Evolutionary conservation across 1,284 basidiomycete species (phyloP).

Genomic region (Phaffia rhodozyma): DNA sequence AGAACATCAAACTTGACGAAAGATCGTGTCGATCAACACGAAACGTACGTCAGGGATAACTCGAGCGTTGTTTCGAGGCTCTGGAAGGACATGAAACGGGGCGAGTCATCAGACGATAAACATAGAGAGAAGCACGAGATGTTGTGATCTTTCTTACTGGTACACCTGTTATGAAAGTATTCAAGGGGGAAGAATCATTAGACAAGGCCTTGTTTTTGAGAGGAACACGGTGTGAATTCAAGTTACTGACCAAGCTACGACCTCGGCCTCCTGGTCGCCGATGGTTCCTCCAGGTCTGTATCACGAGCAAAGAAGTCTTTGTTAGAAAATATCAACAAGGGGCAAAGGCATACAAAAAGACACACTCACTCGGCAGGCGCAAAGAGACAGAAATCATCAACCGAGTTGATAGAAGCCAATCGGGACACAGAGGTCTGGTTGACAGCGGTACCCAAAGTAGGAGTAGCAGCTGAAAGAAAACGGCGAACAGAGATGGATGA

Average conservation of each 20-base stretch:
- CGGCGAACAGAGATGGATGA: not conserved
- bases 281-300: constrained; percentile 34
- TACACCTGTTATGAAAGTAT: no score
- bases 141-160: no score
- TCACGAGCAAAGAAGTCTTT: constrained; percentile 37
- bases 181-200: no score
- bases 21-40: no score
- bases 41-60: constrained; percentile 35
- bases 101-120: no score
- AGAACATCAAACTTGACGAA: no score
- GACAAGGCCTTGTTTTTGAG: not conserved
- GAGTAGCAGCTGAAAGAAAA: not conserved
- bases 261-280: constrained; percentile 42
- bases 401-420: constrained; percentile 33
- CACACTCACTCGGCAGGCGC: no score
- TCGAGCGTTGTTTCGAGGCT: constrained; percentile 41
- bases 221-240: constrained; percentile 18
- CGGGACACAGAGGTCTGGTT: constrained; percentile 35
- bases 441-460: constrained; percentile 26
- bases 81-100: constrained; percentile 11
- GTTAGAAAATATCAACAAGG: not conserved
- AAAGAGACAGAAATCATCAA: constrained; percentile 20
- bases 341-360: no score
- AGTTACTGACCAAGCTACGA: constrained; percentile 45
- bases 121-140: not conserved